Evolutionary conservation across 768 basidiomycete species (phyloP), one percentile per base, ranked within the genome.

Genomic region (Collybia nuda): DNA sequence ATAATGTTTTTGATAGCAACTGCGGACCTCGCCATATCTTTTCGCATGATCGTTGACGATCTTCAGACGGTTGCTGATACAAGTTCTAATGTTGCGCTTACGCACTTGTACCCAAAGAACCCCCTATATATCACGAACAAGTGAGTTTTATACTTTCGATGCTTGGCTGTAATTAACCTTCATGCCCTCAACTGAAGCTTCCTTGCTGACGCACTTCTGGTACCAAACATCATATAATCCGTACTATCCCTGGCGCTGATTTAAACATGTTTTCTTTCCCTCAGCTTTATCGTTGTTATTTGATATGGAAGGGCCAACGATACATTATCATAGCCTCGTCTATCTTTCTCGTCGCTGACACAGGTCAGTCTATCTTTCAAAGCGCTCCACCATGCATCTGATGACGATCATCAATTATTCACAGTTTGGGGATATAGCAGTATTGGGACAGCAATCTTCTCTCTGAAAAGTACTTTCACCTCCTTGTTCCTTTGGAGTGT

Each of bases 81-180:
- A 21, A 17, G 21, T 15, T 21, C 24, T 5, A 32, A 32, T 32
- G 32, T 32, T 11, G 32, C 32, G 12, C 32, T 32, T 32, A 42
- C 47, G 14, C 48, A 59, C 23, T 38, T 68, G 21, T 59, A 64
- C 19, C 67, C 70, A 0, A 72, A 72, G 44, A 71, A 67, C 22
- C 62, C 63, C 40, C 52, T 75, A 6, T 72, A 67, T 54, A 65
- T 72, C 7, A 67, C 70, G 17, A 75, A 72, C 49, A 72, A 68
- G 71, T 75, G 48, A 51, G 70, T 56, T 8, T 28, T 41, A 45
- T 8, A 8, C 15, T 39, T 7, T 8, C 6, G 7, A 23, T 24
- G 51, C 19, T 6, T 11, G 12, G 3, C 14, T 32, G 7, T 2
- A 32, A 6, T 32, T 32, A 26, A 26, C 12, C 14, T 17, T 21